These are phyloP conservation scores for Xylariaceae sp. DNA, from an alignment of 2,329 filamentous ascomycete species.

Conservation along the genomic window DNA sequence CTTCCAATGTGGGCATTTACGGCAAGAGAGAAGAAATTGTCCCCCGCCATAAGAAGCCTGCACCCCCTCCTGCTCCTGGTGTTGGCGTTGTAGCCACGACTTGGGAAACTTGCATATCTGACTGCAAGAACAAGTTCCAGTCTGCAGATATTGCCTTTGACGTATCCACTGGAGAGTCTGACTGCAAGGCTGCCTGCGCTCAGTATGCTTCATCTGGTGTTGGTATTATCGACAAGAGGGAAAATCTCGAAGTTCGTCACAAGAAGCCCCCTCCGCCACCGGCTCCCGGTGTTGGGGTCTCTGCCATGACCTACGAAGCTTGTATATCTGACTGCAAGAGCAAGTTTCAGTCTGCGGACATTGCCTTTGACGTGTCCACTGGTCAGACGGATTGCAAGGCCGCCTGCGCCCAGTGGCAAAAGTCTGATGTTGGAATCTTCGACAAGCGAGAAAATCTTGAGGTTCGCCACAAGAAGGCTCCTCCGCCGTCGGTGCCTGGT, in stretches of 20 bases:
- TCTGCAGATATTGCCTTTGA: conserved; percentile 2
- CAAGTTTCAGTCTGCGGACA: conserved; percentile 1
- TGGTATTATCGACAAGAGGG: not conserved
- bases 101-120: conserved; percentile 10
- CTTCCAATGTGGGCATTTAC: not conserved
- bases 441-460: not conserved
- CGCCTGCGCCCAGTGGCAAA: not conserved
- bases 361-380: not conserved
- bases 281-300: not conserved
- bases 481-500: not conserved
- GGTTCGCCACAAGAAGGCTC: not conserved
- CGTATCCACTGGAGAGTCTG: conserved; percentile 1
- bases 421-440: not conserved
- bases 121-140: conserved; percentile 5
- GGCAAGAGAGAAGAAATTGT: not conserved
- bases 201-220: not conserved
- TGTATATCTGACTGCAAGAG: conserved; percentile 6
- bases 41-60: not conserved
- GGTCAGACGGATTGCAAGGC: not conserved
- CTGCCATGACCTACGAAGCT: not conserved
- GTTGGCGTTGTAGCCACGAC: not conserved
- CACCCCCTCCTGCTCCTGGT: not conserved
- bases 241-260: not conserved
- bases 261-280: not conserved
- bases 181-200: conserved; percentile 8